phyloP scores from a whole-genome alignment of 805 yeast genomes.

The Cyberlindnera maritima region DNA sequence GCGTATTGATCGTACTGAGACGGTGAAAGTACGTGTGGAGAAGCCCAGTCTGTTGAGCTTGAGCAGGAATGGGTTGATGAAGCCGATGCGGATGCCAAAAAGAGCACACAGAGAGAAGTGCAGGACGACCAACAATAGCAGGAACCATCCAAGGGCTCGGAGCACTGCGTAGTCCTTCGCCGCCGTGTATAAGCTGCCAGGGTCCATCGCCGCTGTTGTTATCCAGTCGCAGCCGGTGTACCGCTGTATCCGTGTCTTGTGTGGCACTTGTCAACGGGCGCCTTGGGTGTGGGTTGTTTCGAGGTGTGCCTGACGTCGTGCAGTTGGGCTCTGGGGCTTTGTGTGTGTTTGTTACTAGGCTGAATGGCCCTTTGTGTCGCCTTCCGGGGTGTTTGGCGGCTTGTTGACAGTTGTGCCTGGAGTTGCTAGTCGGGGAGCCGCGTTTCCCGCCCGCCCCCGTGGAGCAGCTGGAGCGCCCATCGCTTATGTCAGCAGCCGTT shows the following conservation, averaged over 20 bases:
- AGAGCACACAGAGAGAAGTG: slow-evolving; percentile 12
- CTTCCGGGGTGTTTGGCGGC: not conserved
- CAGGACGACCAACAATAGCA: not conserved
- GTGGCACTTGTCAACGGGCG: not conserved
- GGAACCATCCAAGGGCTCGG: slow-evolving; percentile 1
- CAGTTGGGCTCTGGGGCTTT: too few relatives aligned
- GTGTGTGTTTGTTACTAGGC: not conserved
- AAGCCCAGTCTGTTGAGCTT: slow-evolving; percentile 19
- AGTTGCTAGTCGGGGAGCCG: not conserved
- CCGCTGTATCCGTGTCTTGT: not conserved
- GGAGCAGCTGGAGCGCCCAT: slow-evolving; percentile 1
- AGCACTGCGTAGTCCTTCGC: slow-evolving; percentile 2
- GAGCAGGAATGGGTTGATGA: slow-evolving; percentile 29
- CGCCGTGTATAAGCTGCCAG: not conserved
- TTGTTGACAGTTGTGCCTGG: not conserved
- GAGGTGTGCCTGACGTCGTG: too few relatives aligned
- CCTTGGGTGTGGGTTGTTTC: too few relatives aligned
- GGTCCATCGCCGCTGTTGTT: not conserved
- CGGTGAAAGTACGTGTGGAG: slow-evolving; percentile 5
- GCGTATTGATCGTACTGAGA: slow-evolving; percentile 16
- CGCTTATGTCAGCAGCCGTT: not conserved
- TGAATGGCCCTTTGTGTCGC: not conserved
- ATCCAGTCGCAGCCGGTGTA: not conserved
- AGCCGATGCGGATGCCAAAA: slow-evolving; percentile 29
- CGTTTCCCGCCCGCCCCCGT: slow-evolving; percentile 1